A percentile compares a stretch with the other conserved stretches of the same genome.
Evolutionary conservation across 345 rosid species (phyloP).

Genomic region (Anastatica hierochuntica): DNA sequence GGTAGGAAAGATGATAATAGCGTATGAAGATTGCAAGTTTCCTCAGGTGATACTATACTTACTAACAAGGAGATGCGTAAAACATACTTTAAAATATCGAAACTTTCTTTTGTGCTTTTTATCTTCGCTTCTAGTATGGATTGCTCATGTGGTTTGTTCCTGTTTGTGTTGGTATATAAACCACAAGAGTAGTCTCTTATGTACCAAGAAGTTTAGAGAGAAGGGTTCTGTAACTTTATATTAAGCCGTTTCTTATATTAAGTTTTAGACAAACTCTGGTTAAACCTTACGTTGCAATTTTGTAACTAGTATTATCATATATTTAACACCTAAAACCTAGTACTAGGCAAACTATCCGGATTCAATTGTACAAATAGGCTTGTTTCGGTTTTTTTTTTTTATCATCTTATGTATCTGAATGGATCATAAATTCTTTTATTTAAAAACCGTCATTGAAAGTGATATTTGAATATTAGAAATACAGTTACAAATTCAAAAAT

Average conservation of each 20-base stretch:
- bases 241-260: neutral
- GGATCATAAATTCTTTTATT: too few relatives aligned
- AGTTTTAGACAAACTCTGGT: neutral
- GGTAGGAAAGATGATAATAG: constrained; percentile 18
- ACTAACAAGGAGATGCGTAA: constrained; percentile 23
- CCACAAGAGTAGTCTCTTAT: constrained; percentile 6
- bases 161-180: neutral
- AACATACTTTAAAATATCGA: neutral
- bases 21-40: constrained; percentile 10
- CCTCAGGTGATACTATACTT: constrained; percentile 28
- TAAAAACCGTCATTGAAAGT: too few relatives aligned
- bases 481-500: too few relatives aligned
- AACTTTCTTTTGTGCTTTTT: neutral
- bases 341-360: too few relatives aligned
- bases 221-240: constrained; percentile 2
- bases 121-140: neutral
- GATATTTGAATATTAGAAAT: too few relatives aligned
- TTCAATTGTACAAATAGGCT: too few relatives aligned
- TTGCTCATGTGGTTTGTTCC: constrained; percentile 20
- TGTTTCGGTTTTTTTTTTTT: too few relatives aligned
- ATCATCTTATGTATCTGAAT: too few relatives aligned
- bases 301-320: too few relatives aligned
- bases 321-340: too few relatives aligned
- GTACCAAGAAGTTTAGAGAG: neutral
- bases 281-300: too few relatives aligned